Conservation (phyloP, 495 filamentous ascomycete species). For the Hypoxylon cercidicola region DNA sequence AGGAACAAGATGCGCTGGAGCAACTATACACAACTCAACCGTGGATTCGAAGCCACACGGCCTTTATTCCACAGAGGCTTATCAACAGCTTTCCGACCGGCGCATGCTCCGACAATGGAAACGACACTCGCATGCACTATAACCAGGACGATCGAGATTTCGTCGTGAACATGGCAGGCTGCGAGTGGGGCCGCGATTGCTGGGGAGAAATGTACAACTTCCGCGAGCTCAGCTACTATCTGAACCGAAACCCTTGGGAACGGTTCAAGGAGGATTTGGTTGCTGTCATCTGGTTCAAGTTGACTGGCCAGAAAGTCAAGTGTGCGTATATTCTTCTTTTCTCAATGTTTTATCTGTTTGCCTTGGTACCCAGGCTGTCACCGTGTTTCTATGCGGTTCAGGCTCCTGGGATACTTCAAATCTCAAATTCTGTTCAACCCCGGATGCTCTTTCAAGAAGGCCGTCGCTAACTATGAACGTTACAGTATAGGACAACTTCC, state of each 20-base stretch:
- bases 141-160: constrained; percentile 87
- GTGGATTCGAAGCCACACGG: constrained; percentile 89
- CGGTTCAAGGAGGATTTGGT: constrained; percentile 70
- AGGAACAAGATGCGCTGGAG: constrained; percentile 95
- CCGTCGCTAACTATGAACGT: constrained; percentile 23
- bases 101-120: constrained; percentile 79
- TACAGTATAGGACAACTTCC: constrained; percentile 40
- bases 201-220: constrained; percentile 98
- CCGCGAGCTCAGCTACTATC: constrained; percentile 83
- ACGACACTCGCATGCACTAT: constrained; percentile 85
- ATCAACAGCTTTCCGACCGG: constrained; percentile 95
- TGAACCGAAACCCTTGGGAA: constrained; percentile 86
- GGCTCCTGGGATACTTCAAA: too few relatives aligned
- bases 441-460: background rate
- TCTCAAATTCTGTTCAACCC: background rate
- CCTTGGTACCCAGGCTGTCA: background rate
- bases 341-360: background rate
- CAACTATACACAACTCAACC: constrained; percentile 91
- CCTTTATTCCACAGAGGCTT: constrained; percentile 89
- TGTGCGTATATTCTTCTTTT: constrained; percentile 42
- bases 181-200: constrained; percentile 95
- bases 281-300: constrained; percentile 62
- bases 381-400: too few relatives aligned
- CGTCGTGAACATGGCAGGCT: constrained; percentile 99
- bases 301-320: constrained; percentile 66